Conservation (phyloP, 2,329 filamentous ascomycete genomes). For the Penicillium oxalicum region DNA sequence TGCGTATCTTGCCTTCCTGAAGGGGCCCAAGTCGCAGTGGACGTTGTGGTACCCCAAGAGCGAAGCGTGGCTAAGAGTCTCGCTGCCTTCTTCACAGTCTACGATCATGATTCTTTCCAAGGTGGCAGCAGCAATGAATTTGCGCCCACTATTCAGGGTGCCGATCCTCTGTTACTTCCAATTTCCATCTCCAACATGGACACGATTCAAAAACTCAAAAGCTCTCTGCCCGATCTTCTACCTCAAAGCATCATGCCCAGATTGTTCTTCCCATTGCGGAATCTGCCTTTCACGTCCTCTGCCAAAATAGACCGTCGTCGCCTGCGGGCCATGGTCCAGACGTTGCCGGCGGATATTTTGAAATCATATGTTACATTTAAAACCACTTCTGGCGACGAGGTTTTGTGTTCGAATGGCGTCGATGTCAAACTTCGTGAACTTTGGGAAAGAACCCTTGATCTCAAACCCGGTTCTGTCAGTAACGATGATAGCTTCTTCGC, state of each 20-base stretch:
- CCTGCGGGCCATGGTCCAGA: conserved; percentile 34
- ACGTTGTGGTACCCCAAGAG: conserved; percentile 33
- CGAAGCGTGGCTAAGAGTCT: conserved; percentile 27
- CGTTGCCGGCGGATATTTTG: conserved; percentile 29
- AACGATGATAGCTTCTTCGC: conserved; percentile 44
- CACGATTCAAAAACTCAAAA: conserved; percentile 22
- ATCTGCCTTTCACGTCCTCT: conserved; percentile 39
- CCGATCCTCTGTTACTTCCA: conserved; percentile 22
- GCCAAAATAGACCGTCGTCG: conserved; percentile 40
- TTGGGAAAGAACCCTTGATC: conserved; percentile 37
- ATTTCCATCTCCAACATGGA: conserved; percentile 21
- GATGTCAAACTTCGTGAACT: conserved; percentile 29
- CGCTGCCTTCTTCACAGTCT: conserved; percentile 31
- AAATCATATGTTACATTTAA: conserved; percentile 27
- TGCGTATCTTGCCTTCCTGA: conserved; percentile 32
- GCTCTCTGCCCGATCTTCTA: conserved; percentile 23
- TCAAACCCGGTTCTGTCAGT: conserved; percentile 35
- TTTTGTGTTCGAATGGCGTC: conserved; percentile 23
- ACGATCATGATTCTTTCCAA: conserved; percentile 12
- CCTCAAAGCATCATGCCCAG: conserved; percentile 43
- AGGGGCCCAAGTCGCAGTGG: conserved; percentile 40
- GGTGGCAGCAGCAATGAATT: conserved; percentile 20
- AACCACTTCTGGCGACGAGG: conserved; percentile 7
- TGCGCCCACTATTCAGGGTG: conserved; percentile 10
- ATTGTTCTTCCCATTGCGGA: conserved; percentile 38